Evolutionary conservation across 2,329 filamentous ascomycete genomes (phyloP).

Genomic region (Tolypocladium capitatum): DNA sequence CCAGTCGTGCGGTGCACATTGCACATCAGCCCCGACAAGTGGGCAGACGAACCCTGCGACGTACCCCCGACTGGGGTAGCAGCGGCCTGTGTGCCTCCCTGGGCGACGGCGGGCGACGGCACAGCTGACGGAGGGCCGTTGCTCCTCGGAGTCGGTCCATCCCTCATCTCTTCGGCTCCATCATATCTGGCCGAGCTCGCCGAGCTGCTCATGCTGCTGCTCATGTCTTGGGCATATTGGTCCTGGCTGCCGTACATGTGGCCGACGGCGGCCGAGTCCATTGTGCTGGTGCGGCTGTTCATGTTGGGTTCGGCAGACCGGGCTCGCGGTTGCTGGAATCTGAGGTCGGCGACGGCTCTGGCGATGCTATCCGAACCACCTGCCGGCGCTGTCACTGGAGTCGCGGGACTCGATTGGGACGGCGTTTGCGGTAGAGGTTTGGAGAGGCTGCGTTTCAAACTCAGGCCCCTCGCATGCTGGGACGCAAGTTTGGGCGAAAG

Average conservation of each 20-base stretch:
- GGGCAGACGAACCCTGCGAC: slow-evolving; percentile 36
- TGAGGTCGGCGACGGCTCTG: slow-evolving; percentile 3
- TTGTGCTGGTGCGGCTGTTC: slow-evolving; percentile 31
- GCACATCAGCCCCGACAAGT: slow-evolving; percentile 54
- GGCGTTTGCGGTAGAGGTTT: slow-evolving; percentile 44
- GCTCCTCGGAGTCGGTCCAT: slow-evolving; percentile 37
- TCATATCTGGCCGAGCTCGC: slow-evolving; percentile 29
- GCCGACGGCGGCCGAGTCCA: slow-evolving; percentile 30
- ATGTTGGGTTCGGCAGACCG: slow-evolving; percentile 12
- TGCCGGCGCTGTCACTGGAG: slow-evolving; percentile 13
- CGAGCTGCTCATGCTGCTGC: slow-evolving; percentile 33
- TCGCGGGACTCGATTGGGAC: slow-evolving; percentile 11
- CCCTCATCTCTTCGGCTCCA: slow-evolving; percentile 27
- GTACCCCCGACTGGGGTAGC: slow-evolving; percentile 24
- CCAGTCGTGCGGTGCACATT: slow-evolving; percentile 79
- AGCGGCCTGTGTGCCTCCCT: slow-evolving; percentile 13
- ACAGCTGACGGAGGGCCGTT: slow-evolving; percentile 41
- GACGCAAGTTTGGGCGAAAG: slow-evolving; percentile 8
- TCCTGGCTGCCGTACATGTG: slow-evolving; percentile 24
- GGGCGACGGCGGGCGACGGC: slow-evolving; percentile 39
- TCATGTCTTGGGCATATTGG: slow-evolving; percentile 23
- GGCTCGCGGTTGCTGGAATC: background rate
- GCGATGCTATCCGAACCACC: slow-evolving; percentile 8
- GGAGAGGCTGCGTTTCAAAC: slow-evolving; percentile 41
- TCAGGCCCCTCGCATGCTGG: slow-evolving; percentile 41